Base-by-base conservation (phyloP, 2,329 filamentous ascomycete species). In the Ceratocystiopsis brevicomis region DNA sequence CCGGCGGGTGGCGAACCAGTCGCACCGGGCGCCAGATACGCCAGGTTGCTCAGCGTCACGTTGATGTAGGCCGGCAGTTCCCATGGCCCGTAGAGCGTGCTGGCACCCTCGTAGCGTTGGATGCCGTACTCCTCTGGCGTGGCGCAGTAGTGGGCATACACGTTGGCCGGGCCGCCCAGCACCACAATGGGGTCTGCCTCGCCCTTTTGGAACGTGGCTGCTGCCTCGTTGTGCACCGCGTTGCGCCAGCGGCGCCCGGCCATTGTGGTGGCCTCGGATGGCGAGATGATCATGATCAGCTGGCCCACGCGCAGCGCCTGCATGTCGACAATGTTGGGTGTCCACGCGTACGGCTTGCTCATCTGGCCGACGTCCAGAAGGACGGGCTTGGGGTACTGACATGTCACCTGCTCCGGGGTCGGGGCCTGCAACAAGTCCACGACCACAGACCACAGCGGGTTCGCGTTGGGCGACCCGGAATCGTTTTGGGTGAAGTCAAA, bases 401-500 rank as follows among this genome's bases (percentile, higher is more conserved):
- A 95, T 2, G 64, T 66, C 37, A 68, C 66, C 57, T 95, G 87
- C 42, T 75, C 66, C 6, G 73, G 58, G 2, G 70, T 75, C 0
- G 87, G 86, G 12, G 68, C 65, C 46, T 79, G 77, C 34, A 95
- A 64, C 15, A 83, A 61, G 38, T 72, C 73, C 15, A 81, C 74
- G 16, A 90, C 79, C 10, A 81, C 62, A 34, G 69, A 68, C 87
- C 87, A 95, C 15, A 94, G 59, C 0, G 82, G 82, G 49, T 81
- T 87, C 18, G 65, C 62, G 47, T 78, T 71, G 0, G 85, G 79
- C 5, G 68, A 62, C 21, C 78, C 77, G 0, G 78, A 78, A 53
- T 83, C 75, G 49, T 77, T 82, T 57, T 95, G 87, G 15, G 81
- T 86, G 57, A 96, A 95, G 59, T 96, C 88, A 53, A 94, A 93